Evolutionary conservation across 1,139 yeast species (phyloP), one percentile per base, ranked within the genome.

Genomic region (Pneumocystis canis): DNA sequence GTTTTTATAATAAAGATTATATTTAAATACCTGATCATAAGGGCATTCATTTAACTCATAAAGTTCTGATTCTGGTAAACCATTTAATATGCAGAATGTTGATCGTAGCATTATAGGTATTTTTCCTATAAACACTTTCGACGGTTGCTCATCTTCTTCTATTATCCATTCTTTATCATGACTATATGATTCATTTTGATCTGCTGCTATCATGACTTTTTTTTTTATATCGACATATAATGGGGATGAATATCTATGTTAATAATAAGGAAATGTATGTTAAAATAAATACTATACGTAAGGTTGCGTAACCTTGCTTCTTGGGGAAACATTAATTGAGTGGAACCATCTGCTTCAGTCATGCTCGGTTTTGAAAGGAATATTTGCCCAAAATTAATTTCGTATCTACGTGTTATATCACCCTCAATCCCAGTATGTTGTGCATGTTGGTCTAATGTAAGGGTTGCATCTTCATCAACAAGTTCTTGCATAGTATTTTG

Each of bases 311-410:
- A 80, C 70, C 99, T 82, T 7, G 98, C 98, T 75, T 94, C 99
- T 75, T 94, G 98, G 11, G 99, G 98, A 74, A 88, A 88, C 86
- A 94, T 84, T 20, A 96, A 95, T 71, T 89, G 94, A n/a, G 97
- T 90, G 39, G 96, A 89, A 78, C 99, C 99, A 77, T 94, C 99
- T 39, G 97, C 96, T 78, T 94, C 99, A 28, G 97, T 94, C 82
- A 92, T 96, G 61, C 96, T 89, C 57, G 99, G 98, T 71, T 92
- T 88, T 56, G 97, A 89, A 69, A 94, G 84, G 75, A 88, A 94
- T 71, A 94, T 92, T 75, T 92, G 94, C 68, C 98, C 99, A 76
- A 94, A 94, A 35, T 90, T 84, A 72, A 94, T 92, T 75, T 90
- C 97, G 73, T 89, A 94, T 68, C 97, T 83, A 75, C 89, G 85